These are phyloP conservation scores for Russula compacta DNA, from an alignment of 768 basidiomycete species.

Conservation along the genomic window DNA sequence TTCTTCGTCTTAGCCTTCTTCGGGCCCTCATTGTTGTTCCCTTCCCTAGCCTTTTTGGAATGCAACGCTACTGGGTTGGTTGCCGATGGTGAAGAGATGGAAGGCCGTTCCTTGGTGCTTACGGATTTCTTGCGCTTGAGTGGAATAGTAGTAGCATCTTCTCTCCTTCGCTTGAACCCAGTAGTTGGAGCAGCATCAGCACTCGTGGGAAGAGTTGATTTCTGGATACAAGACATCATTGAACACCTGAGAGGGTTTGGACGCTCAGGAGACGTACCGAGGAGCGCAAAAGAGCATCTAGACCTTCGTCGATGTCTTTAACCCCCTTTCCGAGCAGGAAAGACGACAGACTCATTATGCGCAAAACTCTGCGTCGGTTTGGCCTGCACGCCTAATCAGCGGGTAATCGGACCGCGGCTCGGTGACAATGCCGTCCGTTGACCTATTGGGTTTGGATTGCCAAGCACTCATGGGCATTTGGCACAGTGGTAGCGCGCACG, in stretches of 20 bases:
- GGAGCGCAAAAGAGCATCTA: constrained; percentile 53
- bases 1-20: constrained; percentile 6
- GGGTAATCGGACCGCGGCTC: background rate
- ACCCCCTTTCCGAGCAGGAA: constrained; percentile 10
- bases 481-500: constrained; percentile 23
- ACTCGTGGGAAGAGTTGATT: background rate
- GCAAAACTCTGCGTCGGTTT: background rate
- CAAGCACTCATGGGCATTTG: constrained; percentile 6
- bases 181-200: constrained; percentile 12
- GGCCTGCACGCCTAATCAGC: background rate
- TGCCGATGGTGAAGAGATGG: background rate
- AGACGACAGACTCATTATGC: constrained; percentile 19
- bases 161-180: background rate
- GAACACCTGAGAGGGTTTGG: background rate
- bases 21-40: constrained; percentile 20
- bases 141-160: constrained; percentile 2
- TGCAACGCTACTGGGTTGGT: constrained; percentile 8
- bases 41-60: constrained; percentile 22
- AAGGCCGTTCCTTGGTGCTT: constrained; percentile 17
- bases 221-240: background rate
- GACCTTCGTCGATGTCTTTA: constrained; percentile 40
- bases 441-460: background rate
- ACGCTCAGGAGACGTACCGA: constrained; percentile 33
- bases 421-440: background rate
- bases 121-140: constrained; percentile 12